phyloP scores from a whole-genome alignment of 495 filamentous ascomycete species.

The Trichoderma virens region DNA sequence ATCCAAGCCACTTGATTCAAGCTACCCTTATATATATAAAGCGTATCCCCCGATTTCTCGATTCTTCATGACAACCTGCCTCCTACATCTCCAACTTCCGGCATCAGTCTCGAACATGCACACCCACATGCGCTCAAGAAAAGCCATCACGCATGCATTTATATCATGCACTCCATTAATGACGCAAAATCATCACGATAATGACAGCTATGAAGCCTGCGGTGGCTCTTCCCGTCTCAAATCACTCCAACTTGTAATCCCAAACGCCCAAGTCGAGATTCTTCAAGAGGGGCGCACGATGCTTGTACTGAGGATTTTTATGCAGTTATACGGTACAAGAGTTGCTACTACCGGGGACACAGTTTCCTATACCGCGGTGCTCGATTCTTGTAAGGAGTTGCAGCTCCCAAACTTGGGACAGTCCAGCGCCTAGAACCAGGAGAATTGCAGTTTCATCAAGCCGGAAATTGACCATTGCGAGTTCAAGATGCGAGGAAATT shows the following conservation, averaged over 20 bases:
- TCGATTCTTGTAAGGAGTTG: background rate
- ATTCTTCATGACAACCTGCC: no score
- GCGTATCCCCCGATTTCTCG: no score
- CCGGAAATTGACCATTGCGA: background rate
- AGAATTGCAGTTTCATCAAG: background rate
- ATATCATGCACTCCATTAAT: no score
- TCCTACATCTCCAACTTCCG: no score
- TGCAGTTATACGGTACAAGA: background rate
- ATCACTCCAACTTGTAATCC: background rate
- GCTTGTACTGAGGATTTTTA: background rate
- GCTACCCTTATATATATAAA: no score
- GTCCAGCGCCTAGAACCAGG: background rate
- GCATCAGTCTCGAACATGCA: no score
- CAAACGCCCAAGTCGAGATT: background rate
- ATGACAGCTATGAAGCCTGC: no score
- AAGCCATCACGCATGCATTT: no score
- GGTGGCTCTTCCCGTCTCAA: no score
- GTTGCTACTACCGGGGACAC: background rate
- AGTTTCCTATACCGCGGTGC: background rate
- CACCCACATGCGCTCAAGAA: no score
- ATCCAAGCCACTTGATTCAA: no score
- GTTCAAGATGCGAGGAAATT: background rate
- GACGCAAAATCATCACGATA: no score
- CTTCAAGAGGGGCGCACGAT: background rate
- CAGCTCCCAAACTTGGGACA: background rate